phyloP scores from a whole-genome alignment of 495 filamentous ascomycete genomes.

The Tuber microsphaerosporum region DNA sequence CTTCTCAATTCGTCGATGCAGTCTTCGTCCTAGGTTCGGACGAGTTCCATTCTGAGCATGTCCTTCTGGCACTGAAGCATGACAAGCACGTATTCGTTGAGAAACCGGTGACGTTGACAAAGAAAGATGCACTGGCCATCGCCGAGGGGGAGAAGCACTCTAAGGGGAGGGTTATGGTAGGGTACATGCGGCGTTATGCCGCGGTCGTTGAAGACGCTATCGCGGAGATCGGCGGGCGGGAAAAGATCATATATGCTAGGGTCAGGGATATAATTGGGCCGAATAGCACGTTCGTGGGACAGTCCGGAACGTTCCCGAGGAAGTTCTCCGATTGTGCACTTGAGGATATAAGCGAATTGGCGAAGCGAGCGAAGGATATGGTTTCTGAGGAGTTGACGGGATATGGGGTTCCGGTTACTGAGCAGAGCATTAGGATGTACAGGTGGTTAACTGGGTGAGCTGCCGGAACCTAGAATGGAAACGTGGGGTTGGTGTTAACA shows the following conservation, averaged over 20 bases:
- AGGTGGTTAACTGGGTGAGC: neutral
- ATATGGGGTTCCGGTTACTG: neutral
- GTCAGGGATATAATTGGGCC: conserved; percentile 52
- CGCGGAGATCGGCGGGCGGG: conserved; percentile 44
- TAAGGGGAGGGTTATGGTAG: conserved; percentile 49
- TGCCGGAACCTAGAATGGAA: neutral
- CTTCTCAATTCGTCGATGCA: conserved; percentile 45
- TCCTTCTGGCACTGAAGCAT: conserved; percentile 48
- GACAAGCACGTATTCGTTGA: conserved; percentile 54
- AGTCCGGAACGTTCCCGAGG: conserved; percentile 48
- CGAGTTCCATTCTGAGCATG: conserved; percentile 49
- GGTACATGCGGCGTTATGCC: conserved; percentile 53
- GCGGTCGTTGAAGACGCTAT: conserved; percentile 49
- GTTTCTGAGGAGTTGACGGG: neutral
- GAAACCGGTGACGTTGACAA: conserved; percentile 49
- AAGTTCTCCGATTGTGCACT: conserved; percentile 41
- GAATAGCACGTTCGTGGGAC: conserved; percentile 47
- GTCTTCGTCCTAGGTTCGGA: conserved; percentile 51
- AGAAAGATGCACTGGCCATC: conserved; percentile 45
- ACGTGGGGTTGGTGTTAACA: neutral
- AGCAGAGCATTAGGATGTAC: neutral
- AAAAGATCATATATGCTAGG: conserved; percentile 51
- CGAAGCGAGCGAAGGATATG: conserved; percentile 16
- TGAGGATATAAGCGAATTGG: conserved; percentile 32
- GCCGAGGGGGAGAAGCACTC: conserved; percentile 42